Percentiles rank a stretch among this genome's conserved stretches.
Evolutionary conservation across 352 stramenopile genomes (phyloP).

Genomic region (Globisporangium iwayamae): DNA sequence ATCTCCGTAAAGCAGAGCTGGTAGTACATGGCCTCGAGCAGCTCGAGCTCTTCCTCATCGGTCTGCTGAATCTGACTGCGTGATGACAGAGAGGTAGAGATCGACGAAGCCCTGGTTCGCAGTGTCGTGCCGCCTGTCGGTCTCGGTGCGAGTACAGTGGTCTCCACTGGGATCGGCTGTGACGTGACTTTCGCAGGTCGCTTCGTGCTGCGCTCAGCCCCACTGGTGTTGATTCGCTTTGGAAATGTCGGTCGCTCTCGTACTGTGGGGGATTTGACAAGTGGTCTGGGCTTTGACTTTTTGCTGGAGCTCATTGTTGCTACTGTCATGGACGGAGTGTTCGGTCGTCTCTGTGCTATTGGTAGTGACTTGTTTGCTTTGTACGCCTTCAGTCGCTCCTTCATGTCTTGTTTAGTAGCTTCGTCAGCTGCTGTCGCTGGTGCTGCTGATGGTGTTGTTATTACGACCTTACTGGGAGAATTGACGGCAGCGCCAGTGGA

Average conservation of each 20-base stretch:
- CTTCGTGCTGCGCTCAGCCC: slow-evolving; percentile 14
- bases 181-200: slow-evolving; percentile 17
- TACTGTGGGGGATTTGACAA: not conserved
- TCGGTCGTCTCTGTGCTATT: slow-evolving; percentile 2
- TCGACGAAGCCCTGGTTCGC: not conserved
- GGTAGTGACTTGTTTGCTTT: slow-evolving; percentile 33
- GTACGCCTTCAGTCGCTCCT: slow-evolving; percentile 38
- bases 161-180: slow-evolving; percentile 3
- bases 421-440: not conserved
- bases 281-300: not conserved
- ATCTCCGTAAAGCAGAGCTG: slow-evolving; percentile 51
- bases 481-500: not conserved
- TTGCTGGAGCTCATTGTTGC: not conserved
- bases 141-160: not conserved
- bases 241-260: slow-evolving; percentile 17
- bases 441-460: slow-evolving; percentile 3
- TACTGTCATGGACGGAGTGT: not conserved
- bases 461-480: not conserved
- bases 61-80: not conserved
- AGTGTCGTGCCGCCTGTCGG: slow-evolving; percentile 1
- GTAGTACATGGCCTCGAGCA: slow-evolving; percentile 45
- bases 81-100: not conserved
- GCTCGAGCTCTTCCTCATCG: slow-evolving; percentile 39
- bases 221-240: slow-evolving; percentile 14
- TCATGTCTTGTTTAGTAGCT: slow-evolving; percentile 21